These are phyloP conservation scores for Neurospora sp. DNA, from an alignment of 495 filamentous ascomycete genomes.

Conservation along the genomic window DNA sequence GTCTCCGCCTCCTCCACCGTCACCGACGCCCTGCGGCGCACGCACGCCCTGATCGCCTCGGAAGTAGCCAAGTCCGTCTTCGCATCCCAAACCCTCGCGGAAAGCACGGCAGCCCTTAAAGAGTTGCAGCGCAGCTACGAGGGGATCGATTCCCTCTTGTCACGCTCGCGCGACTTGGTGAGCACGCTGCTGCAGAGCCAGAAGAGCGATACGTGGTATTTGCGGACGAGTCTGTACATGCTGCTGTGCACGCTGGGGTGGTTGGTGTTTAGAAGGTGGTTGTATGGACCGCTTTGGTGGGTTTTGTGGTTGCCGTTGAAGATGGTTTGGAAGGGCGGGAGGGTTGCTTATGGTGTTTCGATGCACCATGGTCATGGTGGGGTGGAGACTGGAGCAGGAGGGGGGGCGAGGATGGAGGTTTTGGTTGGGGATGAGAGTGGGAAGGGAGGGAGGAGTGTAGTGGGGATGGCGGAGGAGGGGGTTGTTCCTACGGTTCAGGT, in stretches of 20 bases:
- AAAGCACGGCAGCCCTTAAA: slow-evolving; percentile 67
- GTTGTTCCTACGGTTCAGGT: slow-evolving; percentile 34
- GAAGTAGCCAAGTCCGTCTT: slow-evolving; percentile 80
- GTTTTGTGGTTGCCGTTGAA: slow-evolving; percentile 71
- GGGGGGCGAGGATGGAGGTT: slow-evolving; percentile 21
- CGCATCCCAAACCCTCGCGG: slow-evolving; percentile 74
- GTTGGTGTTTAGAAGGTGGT: slow-evolving; percentile 70
- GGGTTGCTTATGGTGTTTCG: slow-evolving; percentile 31
- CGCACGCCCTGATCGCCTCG: slow-evolving; percentile 70
- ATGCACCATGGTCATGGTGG: slow-evolving; percentile 19
- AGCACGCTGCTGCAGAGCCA: slow-evolving; percentile 71
- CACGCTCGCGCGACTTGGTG: slow-evolving; percentile 62
- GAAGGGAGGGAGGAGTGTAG: slow-evolving; percentile 15
- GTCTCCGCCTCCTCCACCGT: slow-evolving; percentile 71
- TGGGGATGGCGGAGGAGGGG: slow-evolving; percentile 39
- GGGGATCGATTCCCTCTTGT: slow-evolving; percentile 63
- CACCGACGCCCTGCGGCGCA: slow-evolving; percentile 71
- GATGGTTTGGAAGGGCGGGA: slow-evolving; percentile 38
- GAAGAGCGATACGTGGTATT: slow-evolving; percentile 96
- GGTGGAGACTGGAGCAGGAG: slow-evolving; percentile 15
- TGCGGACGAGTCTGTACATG: slow-evolving; percentile 77
- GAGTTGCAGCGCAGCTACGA: slow-evolving; percentile 72
- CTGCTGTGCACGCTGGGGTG: slow-evolving; percentile 67
- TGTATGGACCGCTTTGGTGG: slow-evolving; percentile 90
- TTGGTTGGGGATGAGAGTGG: slow-evolving; percentile 8